phyloP scores from a whole-genome alignment of 2,329 filamentous ascomycete species.

The Penicillium verrucosum region DNA sequence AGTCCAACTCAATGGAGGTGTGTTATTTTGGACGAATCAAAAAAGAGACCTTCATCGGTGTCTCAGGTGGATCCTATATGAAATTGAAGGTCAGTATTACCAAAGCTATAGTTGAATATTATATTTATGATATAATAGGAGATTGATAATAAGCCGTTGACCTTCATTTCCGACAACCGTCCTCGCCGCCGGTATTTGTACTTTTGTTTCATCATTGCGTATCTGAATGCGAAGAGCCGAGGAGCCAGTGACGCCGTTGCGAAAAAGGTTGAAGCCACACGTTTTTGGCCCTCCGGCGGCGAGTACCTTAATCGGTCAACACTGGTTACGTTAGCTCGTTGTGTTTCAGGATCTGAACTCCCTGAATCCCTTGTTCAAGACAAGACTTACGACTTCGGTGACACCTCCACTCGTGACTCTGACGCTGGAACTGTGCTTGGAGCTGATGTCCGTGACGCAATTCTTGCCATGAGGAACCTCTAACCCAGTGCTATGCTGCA shows the following conservation, averaged over 20 bases:
- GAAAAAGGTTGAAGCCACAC: not conserved
- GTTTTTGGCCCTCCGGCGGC: not conserved
- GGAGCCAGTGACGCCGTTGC: not conserved
- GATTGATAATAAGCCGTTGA: constrained; percentile 1
- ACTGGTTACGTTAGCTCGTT: not conserved
- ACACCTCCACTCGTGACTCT: not conserved
- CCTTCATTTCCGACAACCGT: constrained; percentile 14
- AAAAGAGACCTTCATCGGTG: not conserved
- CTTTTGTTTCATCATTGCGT: constrained; percentile 21
- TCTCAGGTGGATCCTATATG: not conserved
- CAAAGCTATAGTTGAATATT: not conserved
- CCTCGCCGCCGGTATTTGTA: constrained; percentile 21
- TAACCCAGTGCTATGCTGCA: not conserved
- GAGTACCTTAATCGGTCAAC: not conserved
- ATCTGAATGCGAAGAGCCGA: not conserved
- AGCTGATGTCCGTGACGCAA: not conserved
- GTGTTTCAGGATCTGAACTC: not conserved
- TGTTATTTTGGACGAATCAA: not conserved
- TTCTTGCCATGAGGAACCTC: not conserved
- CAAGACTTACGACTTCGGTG: not conserved
- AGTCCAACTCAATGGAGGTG: not conserved
- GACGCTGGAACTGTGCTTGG: not conserved
- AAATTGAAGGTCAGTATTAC: not conserved
- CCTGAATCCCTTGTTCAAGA: not conserved
- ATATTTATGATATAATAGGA: not conserved